Conservation (phyloP, 805 yeast species). For the Sugiyamaella marilandica region DNA sequence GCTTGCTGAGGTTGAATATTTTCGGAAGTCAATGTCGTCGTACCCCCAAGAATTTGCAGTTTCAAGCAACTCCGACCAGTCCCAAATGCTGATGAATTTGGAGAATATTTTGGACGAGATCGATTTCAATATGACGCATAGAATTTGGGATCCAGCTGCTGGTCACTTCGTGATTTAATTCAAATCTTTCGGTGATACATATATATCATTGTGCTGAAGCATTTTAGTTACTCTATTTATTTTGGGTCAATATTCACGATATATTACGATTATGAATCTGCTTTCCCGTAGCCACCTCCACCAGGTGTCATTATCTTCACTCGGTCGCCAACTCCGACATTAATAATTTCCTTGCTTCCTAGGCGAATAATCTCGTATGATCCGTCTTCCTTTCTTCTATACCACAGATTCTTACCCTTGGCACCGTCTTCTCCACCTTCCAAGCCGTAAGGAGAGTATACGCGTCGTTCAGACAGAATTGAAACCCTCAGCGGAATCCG, state of each 20-base stretch:
- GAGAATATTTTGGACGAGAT: conserved; percentile 5
- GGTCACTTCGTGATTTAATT: conserved; percentile 8
- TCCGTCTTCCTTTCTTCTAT: conserved; percentile 22
- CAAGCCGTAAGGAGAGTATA: conserved; percentile 78
- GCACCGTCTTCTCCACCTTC: conserved; percentile 74
- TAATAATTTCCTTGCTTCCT: conserved; percentile 61
- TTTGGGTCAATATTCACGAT: neutral
- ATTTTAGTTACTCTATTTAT: neutral
- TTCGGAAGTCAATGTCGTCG: neutral
- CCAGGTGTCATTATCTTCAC: conserved; percentile 71
- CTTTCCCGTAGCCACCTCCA: conserved; percentile 71
- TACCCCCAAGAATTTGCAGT: neutral
- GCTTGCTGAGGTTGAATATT: conserved; percentile 2
- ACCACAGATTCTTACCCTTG: conserved; percentile 54
- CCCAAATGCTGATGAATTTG: neutral
- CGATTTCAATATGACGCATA: conserved; percentile 1
- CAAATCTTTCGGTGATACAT: neutral
- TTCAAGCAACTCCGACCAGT: neutral
- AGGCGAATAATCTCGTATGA: conserved; percentile 33
- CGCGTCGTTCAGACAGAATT: conserved; percentile 79
- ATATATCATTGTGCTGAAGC: no score
- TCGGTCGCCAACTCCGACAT: conserved; percentile 59
- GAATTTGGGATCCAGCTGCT: conserved; percentile 12
- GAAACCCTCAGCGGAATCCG: conserved; percentile 65
- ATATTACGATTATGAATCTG: neutral